Percentiles rank a stretch among this genome's conserved stretches.
phyloP scores from a whole-genome alignment of 2,329 filamentous ascomycete species.

The Ophiostoma australiae region DNA sequence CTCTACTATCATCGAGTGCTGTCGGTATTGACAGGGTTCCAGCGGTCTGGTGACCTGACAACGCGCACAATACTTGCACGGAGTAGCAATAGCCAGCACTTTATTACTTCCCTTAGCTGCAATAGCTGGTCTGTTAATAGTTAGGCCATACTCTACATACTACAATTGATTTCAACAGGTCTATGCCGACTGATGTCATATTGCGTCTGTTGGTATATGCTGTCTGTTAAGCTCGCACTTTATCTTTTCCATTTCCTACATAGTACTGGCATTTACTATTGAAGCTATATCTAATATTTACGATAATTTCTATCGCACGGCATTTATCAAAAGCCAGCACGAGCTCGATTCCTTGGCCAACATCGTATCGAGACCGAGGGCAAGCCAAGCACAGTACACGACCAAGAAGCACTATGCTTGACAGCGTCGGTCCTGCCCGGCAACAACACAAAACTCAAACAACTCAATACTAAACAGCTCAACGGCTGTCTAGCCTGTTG shows the following conservation, averaged over 20 bases:
- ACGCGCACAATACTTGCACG: background rate
- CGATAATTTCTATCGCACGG: background rate
- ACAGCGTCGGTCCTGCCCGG: background rate
- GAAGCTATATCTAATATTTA: too few species aligned
- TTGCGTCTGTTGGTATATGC: background rate
- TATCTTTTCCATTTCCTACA: background rate
- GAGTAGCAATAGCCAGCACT: background rate
- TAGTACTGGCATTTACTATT: too few species aligned
- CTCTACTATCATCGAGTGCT: background rate
- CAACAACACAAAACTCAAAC: background rate
- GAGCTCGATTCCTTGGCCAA: background rate
- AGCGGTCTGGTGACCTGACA: slow-evolving; percentile 1
- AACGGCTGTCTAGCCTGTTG: background rate
- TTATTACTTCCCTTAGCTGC: background rate
- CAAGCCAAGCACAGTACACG: background rate
- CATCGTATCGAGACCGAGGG: background rate
- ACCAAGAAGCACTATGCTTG: background rate
- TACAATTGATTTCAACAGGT: too few species aligned
- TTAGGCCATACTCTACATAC: too few species aligned
- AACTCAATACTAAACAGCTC: too few species aligned
- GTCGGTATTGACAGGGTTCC: background rate
- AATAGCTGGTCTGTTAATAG: too few species aligned
- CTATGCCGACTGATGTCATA: slow-evolving; percentile 1
- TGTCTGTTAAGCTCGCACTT: background rate
- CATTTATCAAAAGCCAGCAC: background rate